Conservation (phyloP, 306 rosid genomes). For the Cicer arietinum region DNA sequence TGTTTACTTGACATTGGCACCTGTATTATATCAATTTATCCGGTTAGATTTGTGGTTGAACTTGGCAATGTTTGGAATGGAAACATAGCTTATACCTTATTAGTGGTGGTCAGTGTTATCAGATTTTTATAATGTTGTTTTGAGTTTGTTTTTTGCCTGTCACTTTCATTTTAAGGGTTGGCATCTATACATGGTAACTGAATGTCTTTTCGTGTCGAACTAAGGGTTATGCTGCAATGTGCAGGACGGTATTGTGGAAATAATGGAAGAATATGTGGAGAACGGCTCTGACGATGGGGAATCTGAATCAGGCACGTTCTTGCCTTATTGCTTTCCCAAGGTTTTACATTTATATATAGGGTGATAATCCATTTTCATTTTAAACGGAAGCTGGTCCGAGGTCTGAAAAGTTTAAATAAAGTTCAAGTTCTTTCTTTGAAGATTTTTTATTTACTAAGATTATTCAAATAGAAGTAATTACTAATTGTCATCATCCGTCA, state of each 20-base stretch:
- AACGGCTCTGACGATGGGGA: slow-evolving; percentile 46
- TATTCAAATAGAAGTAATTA: neutral
- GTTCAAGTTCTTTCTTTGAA: slow-evolving; percentile 2
- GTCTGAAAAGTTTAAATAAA: neutral
- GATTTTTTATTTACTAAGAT: slow-evolving; percentile 7
- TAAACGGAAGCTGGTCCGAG: slow-evolving; percentile 23
- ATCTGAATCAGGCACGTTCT: slow-evolving; percentile 61
- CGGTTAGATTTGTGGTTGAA: neutral
- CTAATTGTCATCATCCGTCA: slow-evolving; percentile 1
- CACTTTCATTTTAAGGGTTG: neutral
- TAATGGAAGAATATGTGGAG: slow-evolving; percentile 79
- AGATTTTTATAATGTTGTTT: neutral
- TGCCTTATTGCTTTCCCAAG: slow-evolving; percentile 39
- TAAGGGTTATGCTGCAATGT: slow-evolving; percentile 4
- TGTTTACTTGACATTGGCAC: neutral
- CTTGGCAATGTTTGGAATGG: neutral
- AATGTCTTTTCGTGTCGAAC: neutral
- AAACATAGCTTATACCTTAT: neutral
- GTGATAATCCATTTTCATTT: slow-evolving; percentile 3
- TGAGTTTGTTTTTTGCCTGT: neutral
- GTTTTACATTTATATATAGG: slow-evolving; percentile 28
- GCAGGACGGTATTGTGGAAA: slow-evolving; percentile 85
- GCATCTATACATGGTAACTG: neutral
- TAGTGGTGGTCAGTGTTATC: neutral
- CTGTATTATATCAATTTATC: neutral